Evolutionary conservation across 2,329 filamentous ascomycete species (phyloP).

Genomic region (Cordyceps cateniannulata): DNA sequence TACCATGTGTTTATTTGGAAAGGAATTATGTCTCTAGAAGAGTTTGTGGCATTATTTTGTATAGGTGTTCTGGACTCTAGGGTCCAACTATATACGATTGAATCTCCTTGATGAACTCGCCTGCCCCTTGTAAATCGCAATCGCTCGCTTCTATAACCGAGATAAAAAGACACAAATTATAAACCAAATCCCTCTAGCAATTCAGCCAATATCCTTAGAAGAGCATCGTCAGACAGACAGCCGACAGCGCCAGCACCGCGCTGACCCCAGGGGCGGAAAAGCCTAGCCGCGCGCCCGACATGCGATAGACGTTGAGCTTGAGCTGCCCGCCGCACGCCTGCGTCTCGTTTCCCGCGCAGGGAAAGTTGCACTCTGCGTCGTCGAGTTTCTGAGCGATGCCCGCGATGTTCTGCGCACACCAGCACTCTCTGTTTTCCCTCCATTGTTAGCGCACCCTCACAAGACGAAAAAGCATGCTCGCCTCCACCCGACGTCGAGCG

Average conservation of each 20-base stretch:
- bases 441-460: background rate
- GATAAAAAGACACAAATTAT: no score
- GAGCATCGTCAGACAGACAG: background rate
- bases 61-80: background rate
- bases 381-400: constrained; percentile 38
- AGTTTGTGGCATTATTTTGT: background rate
- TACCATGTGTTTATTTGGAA: background rate
- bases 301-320: constrained; percentile 39
- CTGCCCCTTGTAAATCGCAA: background rate
- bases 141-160: background rate
- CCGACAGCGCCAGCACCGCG: background rate
- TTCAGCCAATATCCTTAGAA: background rate
- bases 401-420: constrained; percentile 47
- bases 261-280: background rate
- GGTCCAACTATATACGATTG: background rate
- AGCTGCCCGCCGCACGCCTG: constrained; percentile 49
- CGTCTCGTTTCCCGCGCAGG: constrained; percentile 46
- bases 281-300: constrained; percentile 15
- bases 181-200: background rate
- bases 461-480: background rate
- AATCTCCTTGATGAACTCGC: background rate
- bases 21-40: background rate
- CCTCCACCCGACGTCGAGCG: background rate
- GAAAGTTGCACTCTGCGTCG: constrained; percentile 42
- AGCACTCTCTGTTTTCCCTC: constrained; percentile 44